Evolutionary conservation across 163 green algal species (phyloP).

Genomic region (Scenedesmus sp.): DNA sequence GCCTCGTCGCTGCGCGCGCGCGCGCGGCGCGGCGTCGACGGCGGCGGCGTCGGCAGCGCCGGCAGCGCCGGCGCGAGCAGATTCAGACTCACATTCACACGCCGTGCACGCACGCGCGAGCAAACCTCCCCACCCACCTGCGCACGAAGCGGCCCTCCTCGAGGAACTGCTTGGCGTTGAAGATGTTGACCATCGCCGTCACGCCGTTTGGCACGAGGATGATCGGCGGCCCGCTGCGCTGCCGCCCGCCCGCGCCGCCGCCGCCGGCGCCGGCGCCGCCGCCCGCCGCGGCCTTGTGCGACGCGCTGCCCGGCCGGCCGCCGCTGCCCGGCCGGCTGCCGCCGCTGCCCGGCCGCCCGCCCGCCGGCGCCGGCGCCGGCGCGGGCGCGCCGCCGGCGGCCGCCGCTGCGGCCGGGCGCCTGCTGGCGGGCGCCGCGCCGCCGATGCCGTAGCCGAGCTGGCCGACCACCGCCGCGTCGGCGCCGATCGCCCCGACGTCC

Average conservation of each 20-base stretch:
- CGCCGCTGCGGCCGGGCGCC: constrained; percentile 36
- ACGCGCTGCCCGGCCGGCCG: constrained; percentile 11
- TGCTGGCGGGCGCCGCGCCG: constrained; percentile 30
- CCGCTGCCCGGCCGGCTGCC: not conserved
- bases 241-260: not conserved
- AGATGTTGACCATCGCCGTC: constrained; percentile 90
- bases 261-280: not conserved
- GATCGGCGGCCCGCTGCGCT: constrained; percentile 64
- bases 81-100: not conserved
- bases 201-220: constrained; percentile 88
- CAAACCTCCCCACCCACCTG: constrained; percentile 6
- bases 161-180: constrained; percentile 85
- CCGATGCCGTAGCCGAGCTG: constrained; percentile 3
- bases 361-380: constrained; percentile 1
- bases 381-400: not conserved
- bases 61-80: not conserved
- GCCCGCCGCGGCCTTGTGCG: not conserved
- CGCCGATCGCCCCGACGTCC: constrained; percentile 64
- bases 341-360: constrained; percentile 1
- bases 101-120: not conserved
- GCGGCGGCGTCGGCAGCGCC: not conserved
- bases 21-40: not conserved
- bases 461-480: constrained; percentile 6
- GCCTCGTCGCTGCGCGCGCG: not conserved
- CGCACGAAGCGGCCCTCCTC: constrained; percentile 76